Evolutionary conservation across 495 filamentous ascomycete species (phyloP), one percentile per base, ranked within the genome.

Genomic region (Hypoxylon crocopeplum): DNA sequence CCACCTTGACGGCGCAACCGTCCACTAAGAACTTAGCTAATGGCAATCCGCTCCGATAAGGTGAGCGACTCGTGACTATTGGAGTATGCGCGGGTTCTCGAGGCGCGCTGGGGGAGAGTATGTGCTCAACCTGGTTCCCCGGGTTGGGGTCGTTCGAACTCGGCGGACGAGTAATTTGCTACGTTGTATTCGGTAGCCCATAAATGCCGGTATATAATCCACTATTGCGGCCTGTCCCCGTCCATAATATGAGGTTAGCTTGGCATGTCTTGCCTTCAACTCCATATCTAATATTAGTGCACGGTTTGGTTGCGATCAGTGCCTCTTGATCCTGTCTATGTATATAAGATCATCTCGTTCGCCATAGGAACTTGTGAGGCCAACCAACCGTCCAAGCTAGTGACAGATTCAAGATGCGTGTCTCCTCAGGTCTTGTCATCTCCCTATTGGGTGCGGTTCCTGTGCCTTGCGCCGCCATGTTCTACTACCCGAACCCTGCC

Each of bases 401-500:
- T 38, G 21, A 13, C 15, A 12, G 36, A 32, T 36, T 20, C 42
- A 54, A 44, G 25, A 64, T 64, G 60, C 54, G 48, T 19, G 21
- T 44, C 16, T 39, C 24, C 27, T 52, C 25, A 5, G 16, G 27
- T 39, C 20, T 54, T 30, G 21, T 24, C 13, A 21, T 36, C 7
- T 37, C 36, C 12, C 30, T 61, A 7, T 10, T 64, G 5, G 30
- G 27, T 5, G 17, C 5, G 5, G 34, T 20, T 7, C 22, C 39
- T 15, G 34, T 7, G n/a, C 45, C 15, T 15, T 22, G 15, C 36
- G n/a, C 7, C 59, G 56, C 56, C 37, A 64, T 62, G 52, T 71
- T 72, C 48, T 74, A 62, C 32, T 74, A 74, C 17, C 72, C 70
- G 19, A 62, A 24, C 29, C 44, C 64, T 1, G 64, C 67, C 11